Base-by-base conservation (phyloP, 495 filamentous ascomycete species). In the Daldinia grandis region DNA sequence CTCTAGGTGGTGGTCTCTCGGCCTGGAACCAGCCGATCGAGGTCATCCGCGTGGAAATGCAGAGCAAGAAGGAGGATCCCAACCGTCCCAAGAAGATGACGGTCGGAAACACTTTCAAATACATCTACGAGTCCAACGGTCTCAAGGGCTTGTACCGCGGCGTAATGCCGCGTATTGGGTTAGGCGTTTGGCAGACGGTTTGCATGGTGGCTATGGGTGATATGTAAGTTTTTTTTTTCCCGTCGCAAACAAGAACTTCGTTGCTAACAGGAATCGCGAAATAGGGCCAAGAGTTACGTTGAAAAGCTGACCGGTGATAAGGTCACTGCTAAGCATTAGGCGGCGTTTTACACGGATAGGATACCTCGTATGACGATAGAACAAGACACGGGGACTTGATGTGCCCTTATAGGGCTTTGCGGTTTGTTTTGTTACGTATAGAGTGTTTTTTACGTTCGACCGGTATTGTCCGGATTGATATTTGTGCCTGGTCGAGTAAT, bases 21-120 rank as follows among this genome's bases (percentile, higher is more conserved):
- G 95, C 95, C 66, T 99, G 95, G 95, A 99, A 99, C 82, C 95
- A 99, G 86, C 95, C 95, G 27, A 99, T 99, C 82, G 95, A 99
- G 88, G 95, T 99, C 78, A 97, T 99, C 79, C 92, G 95, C 72
- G 95, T 99, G 65, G 95, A 99, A 87, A 98, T 99, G 96, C 95
- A 99, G 88, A 95, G 91, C 85, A 98, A 97, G 89, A 98, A 92
- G 67, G 92, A 89, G 63, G 95, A 99, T 76, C 94, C 95, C 58
- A 98, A 98, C 83, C 92, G 95, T 27, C 95, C 95, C 59, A 96
- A 96, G 89, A 99, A 99, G 81, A 87, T 99, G 88, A 98, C 94
- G 62, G 96, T 99, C 58, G 92, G 89, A 64, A 97, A 92, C 83
- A 91, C 95, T 51, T 90, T 93, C 81, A 91, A 84, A 78, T 99